Conservation (phyloP, 108 stramenopile genomes). For the Pseudonitzschia multistriata region DNA sequence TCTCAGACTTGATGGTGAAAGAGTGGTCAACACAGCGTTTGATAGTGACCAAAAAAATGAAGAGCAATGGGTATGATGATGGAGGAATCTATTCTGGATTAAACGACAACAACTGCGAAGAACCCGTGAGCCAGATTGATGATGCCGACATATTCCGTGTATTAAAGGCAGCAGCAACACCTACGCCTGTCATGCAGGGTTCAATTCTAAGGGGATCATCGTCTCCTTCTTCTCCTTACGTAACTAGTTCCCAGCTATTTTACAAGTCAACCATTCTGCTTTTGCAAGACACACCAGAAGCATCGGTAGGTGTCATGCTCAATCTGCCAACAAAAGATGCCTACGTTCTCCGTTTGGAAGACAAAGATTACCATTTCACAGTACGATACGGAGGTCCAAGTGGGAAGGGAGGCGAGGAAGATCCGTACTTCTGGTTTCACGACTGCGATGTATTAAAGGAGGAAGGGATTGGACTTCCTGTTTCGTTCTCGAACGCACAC, state of each 20-base stretch:
- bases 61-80: conserved; percentile 1
- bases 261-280: conserved; percentile 61
- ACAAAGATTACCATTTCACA: conserved; percentile 20
- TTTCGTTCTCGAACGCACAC: conserved; percentile 13
- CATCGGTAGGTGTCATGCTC: conserved; percentile 49
- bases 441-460: conserved; percentile 26
- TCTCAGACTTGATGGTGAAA: conserved; percentile 59
- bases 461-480: conserved; percentile 31
- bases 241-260: conserved; percentile 57
- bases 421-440: conserved; percentile 46
- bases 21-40: conserved; percentile 50
- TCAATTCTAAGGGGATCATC: conserved; percentile 23
- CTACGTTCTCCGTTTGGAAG: conserved; percentile 27
- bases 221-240: conserved; percentile 26
- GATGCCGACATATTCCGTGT: conserved; percentile 33
- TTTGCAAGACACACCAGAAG: conserved; percentile 50
- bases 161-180: conserved; percentile 14
- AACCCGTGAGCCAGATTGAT: neutral
- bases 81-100: neutral
- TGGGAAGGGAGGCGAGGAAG: conserved; percentile 23
- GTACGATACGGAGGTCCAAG: conserved; percentile 62
- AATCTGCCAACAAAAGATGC: conserved; percentile 46
- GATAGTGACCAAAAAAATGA: conserved; percentile 21
- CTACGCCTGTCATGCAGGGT: conserved; percentile 10
- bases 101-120: neutral